Conservation (phyloP, 768 basidiomycete species). For the Lactarius vividus region DNA sequence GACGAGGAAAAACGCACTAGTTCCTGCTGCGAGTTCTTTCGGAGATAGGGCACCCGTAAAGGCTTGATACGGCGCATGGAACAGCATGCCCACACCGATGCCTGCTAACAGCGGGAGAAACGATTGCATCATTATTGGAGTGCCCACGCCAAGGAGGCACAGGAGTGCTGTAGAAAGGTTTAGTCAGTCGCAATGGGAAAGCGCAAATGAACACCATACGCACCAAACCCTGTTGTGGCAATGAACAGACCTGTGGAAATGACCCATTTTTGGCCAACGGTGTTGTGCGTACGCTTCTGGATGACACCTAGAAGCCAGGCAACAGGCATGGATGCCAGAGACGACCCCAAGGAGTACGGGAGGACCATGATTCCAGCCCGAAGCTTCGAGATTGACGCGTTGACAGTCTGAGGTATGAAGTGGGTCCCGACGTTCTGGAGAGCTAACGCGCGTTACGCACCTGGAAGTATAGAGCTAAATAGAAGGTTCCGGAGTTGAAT, state of each 20-base stretch:
- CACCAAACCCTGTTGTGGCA: slow-evolving; percentile 73
- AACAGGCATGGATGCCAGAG: slow-evolving; percentile 78
- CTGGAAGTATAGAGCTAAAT: slow-evolving; percentile 81
- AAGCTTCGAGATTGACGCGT: slow-evolving; percentile 60
- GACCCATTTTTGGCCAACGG: slow-evolving; percentile 61
- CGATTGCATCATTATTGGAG: slow-evolving; percentile 45
- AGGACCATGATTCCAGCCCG: slow-evolving; percentile 72
- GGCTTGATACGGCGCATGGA: slow-evolving; percentile 82
- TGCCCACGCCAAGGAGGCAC: slow-evolving; percentile 54
- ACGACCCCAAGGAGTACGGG: slow-evolving; percentile 83
- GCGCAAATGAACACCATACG: slow-evolving; percentile 17
- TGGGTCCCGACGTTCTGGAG: background rate
- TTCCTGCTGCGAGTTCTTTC: slow-evolving; percentile 70
- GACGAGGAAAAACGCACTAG: slow-evolving; percentile 84
- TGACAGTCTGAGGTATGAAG: slow-evolving; percentile 51
- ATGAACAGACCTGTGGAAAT: slow-evolving; percentile 63
- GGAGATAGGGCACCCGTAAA: slow-evolving; percentile 65
- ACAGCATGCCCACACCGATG: slow-evolving; percentile 76
- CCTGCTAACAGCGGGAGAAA: slow-evolving; percentile 71
- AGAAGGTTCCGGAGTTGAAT: slow-evolving; percentile 84
- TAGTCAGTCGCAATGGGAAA: background rate
- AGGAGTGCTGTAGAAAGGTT: slow-evolving; percentile 53
- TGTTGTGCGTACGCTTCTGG: slow-evolving; percentile 55
- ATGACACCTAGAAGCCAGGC: slow-evolving; percentile 78
- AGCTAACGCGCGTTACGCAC: slow-evolving; percentile 37